Evolutionary conservation across 2,329 filamentous ascomycete species (phyloP), one percentile per base, ranked within the genome.

Genomic region (Lasiodiplodia sp.): DNA sequence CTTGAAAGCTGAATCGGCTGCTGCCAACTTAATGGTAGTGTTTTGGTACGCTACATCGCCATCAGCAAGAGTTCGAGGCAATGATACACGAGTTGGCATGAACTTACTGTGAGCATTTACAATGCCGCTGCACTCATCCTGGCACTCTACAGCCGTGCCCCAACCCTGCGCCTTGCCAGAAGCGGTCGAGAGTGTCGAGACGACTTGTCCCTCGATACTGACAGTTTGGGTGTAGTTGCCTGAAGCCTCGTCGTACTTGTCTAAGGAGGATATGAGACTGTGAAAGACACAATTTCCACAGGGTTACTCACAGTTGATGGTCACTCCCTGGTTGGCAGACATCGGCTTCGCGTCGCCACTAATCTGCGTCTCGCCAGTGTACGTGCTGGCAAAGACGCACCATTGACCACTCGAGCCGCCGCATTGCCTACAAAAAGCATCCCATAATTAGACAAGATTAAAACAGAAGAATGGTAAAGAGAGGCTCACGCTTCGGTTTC

Each of bases 181-280:
- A 65, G 75, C 80, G 49, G 83, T 85, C 1, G 83, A 84, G 2
- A 86, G 78, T 0, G 78, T 83, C 0, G 81, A 82, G 44, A 85
- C 77, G 18, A 74, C 70, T 16, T 72, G 72, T 51, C 76, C 79
- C 65, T 82, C 80, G 31, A 83, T 70, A 1, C 70, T 72, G 40
- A 83, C 79, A 18, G 73, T 75, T 71, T 83, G 81, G 1, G 80
- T 81, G 72, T 82, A 82, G 69, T 82, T 80, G 6, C 76, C 76
- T 7, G 75, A 81, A 21, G 72, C 57, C 51, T 80, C 79, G 52
- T 82, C 78, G 71, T 77, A 82, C 55, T 81, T 80, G 72, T 83
- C 66, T 68, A 37, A 34, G 23, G 16, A 16, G 18, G 14, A 4
- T 12, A 34, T 21, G 23, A n/a, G 49, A 12, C 18, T 12, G 12